Conservation (phyloP, 176 grass and related monocot genomes). For the Elymus sibiricus region DNA sequence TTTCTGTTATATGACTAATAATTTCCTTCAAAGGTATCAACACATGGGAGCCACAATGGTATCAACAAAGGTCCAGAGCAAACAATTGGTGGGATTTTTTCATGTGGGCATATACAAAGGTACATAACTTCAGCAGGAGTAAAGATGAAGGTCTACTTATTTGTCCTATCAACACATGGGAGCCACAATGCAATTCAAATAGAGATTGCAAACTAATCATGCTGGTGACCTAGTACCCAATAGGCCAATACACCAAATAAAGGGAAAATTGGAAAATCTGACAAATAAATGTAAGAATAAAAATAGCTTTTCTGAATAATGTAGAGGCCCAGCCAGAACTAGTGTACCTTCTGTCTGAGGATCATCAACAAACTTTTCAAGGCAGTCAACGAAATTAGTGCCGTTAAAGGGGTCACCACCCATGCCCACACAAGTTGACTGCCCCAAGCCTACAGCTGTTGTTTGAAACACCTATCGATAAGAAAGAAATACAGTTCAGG, state of each 20-base stretch:
- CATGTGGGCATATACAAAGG: background rate
- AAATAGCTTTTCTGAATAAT: background rate
- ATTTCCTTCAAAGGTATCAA: background rate
- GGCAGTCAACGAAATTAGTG: conserved; percentile 96
- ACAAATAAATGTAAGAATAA: background rate
- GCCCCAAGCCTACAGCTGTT: conserved; percentile 87
- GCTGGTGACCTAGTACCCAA: background rate
- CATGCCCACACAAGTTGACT: conserved; percentile 98
- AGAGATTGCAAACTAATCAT: background rate
- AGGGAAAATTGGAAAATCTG: background rate
- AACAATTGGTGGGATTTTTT: background rate
- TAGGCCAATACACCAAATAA: conserved; percentile 2
- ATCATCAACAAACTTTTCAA: conserved; percentile 89
- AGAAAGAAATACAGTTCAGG: conserved; percentile 16
- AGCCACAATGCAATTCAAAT: conserved; percentile 2
- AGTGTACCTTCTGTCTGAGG: conserved; percentile 97
- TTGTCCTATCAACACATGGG: background rate
- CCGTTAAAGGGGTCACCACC: conserved; percentile 98
- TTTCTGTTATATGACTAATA: background rate
- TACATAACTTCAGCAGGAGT: background rate
- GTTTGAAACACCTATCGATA: conserved; percentile 91
- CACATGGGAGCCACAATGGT: too few relatives aligned
- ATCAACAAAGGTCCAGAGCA: background rate
- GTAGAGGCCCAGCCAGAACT: background rate
- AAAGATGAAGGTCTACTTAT: background rate